Evolutionary conservation across 139 green algal genomes (phyloP), one percentile per base, ranked within the genome.

Genomic region (Spirogloea muscicola): DNA sequence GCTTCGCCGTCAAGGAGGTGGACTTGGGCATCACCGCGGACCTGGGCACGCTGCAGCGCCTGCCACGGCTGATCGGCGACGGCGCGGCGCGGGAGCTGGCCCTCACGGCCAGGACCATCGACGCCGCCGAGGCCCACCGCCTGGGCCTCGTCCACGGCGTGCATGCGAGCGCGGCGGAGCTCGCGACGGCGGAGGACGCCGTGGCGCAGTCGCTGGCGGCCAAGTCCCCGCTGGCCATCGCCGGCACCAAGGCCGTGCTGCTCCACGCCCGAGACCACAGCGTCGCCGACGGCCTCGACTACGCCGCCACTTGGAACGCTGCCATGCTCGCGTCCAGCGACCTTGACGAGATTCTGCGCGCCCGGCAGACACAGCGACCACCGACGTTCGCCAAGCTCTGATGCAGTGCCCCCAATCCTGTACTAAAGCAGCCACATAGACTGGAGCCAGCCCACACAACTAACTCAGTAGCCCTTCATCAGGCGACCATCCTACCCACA

Each of bases 1-100:
- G 40, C 1, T 94, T 97, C 80, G 89, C 82, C 51, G 91, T 97
- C 55, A 97, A 97, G 88, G 93, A 97, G 77, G 88, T 96, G 7
- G 93, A 97, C 63, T 48, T 96, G 40, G 92, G 62, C 10, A 92
- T 96, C 41, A 84, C 88, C 1, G 92, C 92, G 5, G 92, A 97
- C 84, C 76, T 97, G 60, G 92, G 92, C 33, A 92, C 87, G 2
- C 77, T 97, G 72, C 92, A 97, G 75, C 82, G 92, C 0, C 86
- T 97, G 41, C 90, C 90, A 2, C 2, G 42, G 25, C 87, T 97
- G 44, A 83, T 97, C 1, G 92, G 92, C 0, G 76, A 95, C 44
- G 92, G 74, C 4, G 65, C 41, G 9, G 89, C 91, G 49, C 72
- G 68, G 46, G 88, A 96, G 49, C 80, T 96, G 13, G 84, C 89